A percentile compares a stretch with the other conserved stretches of the same genome.
These are phyloP conservation scores for Thermochaetoides dissita DNA, from an alignment of 2,329 filamentous ascomycete species.

Conservation along the genomic window DNA sequence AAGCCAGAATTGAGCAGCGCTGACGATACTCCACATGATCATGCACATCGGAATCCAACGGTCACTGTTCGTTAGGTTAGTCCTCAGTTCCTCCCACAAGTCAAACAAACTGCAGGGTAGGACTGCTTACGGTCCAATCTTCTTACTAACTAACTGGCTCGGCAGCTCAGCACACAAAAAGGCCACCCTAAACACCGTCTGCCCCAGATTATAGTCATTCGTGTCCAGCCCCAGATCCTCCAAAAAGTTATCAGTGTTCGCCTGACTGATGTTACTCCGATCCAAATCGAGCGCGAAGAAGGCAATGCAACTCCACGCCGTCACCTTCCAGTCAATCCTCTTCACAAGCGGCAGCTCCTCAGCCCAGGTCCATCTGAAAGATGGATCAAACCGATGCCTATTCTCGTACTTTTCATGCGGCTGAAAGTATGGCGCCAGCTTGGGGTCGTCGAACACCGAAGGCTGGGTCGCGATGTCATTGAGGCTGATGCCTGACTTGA, in stretches of 20 bases:
- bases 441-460: too few species aligned
- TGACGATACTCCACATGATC: conserved; percentile 40
- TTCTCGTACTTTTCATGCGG: conserved; percentile 19
- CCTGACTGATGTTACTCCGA: conserved; percentile 32
- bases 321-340: conserved; percentile 28
- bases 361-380: conserved; percentile 27
- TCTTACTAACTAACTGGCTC: conserved; percentile 45
- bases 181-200: conserved; percentile 33
- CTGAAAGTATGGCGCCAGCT: too few species aligned
- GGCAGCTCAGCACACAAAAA: conserved; percentile 46
- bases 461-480: too few species aligned
- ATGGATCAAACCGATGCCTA: conserved; percentile 32
- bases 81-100: too few species aligned
- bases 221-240: conserved; percentile 28
- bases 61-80: conserved; percentile 19
- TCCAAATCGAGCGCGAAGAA: conserved; percentile 38
- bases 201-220: conserved; percentile 35
- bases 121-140: conserved; percentile 29
- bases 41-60: conserved; percentile 48
- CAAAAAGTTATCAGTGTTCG: conserved; percentile 34
- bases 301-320: conserved; percentile 34
- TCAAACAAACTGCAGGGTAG: too few species aligned
- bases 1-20: conserved; percentile 32
- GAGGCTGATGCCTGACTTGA: too few species aligned
- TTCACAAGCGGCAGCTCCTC: conserved; percentile 25